These are phyloP conservation scores for Carex myosuroides DNA, from an alignment of 176 grass and related monocot species.

Conservation along the genomic window DNA sequence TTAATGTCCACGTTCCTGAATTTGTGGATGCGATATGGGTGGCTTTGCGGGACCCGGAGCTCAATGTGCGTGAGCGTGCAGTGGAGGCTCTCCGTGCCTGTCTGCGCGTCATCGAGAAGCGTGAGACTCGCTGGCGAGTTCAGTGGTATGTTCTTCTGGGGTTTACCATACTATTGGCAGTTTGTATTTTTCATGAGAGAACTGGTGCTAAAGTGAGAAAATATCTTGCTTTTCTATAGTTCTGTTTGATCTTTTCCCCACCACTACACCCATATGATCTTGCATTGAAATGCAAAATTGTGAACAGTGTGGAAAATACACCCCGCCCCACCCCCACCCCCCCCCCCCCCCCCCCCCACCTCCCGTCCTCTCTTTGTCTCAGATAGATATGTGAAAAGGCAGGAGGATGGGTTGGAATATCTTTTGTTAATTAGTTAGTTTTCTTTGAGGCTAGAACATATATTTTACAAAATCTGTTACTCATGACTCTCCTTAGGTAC, in stretches of 20 bases:
- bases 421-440: constrained; percentile 1
- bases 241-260: not conserved
- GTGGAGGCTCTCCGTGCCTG: constrained; percentile 94
- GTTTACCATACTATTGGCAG: not conserved
- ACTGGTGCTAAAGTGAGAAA: not conserved
- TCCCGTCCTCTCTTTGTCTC: not conserved
- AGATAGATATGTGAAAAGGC: not conserved
- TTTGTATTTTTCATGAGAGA: not conserved
- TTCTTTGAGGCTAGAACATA: not conserved
- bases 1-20: constrained; percentile 97
- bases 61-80: constrained; percentile 73
- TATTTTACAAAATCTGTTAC: constrained; percentile 4
- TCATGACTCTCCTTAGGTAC: constrained; percentile 46
- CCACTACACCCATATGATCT: not conserved
- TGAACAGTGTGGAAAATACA: not conserved
- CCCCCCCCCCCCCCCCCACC: too few species aligned
- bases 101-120: constrained; percentile 92
- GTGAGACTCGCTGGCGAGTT: constrained; percentile 98
- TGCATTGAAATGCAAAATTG: not conserved
- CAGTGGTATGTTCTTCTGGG: constrained; percentile 59
- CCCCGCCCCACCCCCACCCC: too few species aligned
- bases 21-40: constrained; percentile 99
- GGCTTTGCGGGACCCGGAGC: constrained; percentile 73
- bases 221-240: not conserved
- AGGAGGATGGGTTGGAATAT: not conserved